These are phyloP conservation scores for Phytophthora fragariaefolia DNA, from an alignment of 352 stramenopile species.

Conservation along the genomic window DNA sequence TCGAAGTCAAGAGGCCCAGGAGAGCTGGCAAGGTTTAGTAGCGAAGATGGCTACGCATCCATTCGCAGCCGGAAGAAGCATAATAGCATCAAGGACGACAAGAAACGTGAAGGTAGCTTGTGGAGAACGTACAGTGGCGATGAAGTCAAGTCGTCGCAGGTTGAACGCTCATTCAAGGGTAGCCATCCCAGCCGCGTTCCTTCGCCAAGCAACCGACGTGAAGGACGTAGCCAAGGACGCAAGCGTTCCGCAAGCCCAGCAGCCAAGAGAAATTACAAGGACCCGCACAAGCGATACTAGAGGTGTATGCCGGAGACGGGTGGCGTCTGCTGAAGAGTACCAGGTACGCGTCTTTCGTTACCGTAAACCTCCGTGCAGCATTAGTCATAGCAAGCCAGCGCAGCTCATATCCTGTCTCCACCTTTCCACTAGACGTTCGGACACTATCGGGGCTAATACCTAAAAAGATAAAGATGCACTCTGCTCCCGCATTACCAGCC, in stretches of 20 bases:
- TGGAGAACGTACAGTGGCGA: slow-evolving; percentile 25
- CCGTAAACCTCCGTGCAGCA: slow-evolving; percentile 1
- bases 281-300: slow-evolving; percentile 41
- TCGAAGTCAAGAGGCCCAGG: slow-evolving; percentile 17
- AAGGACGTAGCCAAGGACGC: slow-evolving; percentile 14
- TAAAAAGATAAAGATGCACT: slow-evolving; percentile 22
- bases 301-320: too few species aligned
- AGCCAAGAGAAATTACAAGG: slow-evolving; percentile 37
- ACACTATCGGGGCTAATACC: slow-evolving; percentile 2
- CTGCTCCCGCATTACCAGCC: neutral
- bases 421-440: neutral
- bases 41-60: slow-evolving; percentile 21
- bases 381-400: slow-evolving; percentile 1
- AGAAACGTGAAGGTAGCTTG: slow-evolving; percentile 11
- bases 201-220: slow-evolving; percentile 16
- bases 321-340: slow-evolving; percentile 10
- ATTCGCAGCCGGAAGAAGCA: slow-evolving; percentile 20
- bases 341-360: slow-evolving; percentile 5
- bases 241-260: slow-evolving; percentile 18
- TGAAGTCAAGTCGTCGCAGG: slow-evolving; percentile 11
- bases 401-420: slow-evolving; percentile 26
- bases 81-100: neutral
- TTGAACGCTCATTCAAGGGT: slow-evolving; percentile 9
- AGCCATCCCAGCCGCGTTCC: slow-evolving; percentile 9
- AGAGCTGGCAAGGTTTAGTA: slow-evolving; percentile 26